Evolutionary conservation across 2,329 filamentous ascomycete species (phyloP).

Genomic region (Scytalidium sp.): DNA sequence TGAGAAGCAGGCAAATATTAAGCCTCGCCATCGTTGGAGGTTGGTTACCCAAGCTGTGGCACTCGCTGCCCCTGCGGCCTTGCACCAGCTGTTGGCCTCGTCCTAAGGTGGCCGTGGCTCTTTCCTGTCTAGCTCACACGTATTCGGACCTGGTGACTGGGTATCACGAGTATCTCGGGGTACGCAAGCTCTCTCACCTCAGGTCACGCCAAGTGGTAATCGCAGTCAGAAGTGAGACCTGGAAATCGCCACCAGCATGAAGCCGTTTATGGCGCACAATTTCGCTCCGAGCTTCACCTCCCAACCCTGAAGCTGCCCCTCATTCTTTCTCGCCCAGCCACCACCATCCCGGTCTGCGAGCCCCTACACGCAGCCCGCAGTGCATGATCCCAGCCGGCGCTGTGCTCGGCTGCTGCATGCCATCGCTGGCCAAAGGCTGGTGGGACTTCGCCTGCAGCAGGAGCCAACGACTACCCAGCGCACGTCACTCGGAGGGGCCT

Average conservation of each 20-base stretch:
- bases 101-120: not conserved
- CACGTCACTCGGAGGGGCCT: not conserved
- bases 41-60: not conserved
- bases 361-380: conserved; percentile 2
- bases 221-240: not conserved
- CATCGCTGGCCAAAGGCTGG: conserved; percentile 8
- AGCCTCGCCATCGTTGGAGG: not conserved
- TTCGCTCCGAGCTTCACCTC: not conserved
- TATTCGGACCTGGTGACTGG: not conserved
- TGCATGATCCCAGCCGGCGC: not conserved
- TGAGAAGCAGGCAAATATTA: not conserved
- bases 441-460: conserved; percentile 3
- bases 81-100: no score
- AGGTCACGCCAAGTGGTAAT: not conserved
- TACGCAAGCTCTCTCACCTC: not conserved
- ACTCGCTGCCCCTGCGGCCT: no score
- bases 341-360: conserved; percentile 4
- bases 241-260: not conserved
- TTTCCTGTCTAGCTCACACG: not conserved
- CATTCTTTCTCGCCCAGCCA: not conserved
- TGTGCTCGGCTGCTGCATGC: conserved; percentile 13
- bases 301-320: not conserved
- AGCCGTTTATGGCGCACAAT: not conserved
- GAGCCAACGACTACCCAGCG: not conserved
- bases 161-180: not conserved